Conservation (phyloP, 768 basidiomycete species). For the Gyrodon lividus region DNA sequence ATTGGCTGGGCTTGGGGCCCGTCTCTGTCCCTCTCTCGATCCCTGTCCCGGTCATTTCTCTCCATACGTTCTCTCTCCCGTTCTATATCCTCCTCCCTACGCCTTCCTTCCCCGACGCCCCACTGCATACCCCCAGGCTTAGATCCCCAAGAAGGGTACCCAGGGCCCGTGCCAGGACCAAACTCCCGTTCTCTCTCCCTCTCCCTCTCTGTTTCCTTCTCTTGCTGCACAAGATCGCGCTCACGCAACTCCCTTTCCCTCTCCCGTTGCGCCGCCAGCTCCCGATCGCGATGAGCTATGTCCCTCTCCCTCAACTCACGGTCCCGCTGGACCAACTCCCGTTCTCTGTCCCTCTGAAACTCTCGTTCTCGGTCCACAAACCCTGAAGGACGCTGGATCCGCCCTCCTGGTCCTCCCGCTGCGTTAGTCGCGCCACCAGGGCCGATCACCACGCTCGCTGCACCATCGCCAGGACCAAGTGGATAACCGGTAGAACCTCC, state of each 20-base stretch:
- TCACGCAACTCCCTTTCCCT: slow-evolving; percentile 24
- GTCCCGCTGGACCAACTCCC: slow-evolving; percentile 30
- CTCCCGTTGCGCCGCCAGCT: slow-evolving; percentile 22
- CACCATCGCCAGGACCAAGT: slow-evolving; percentile 16
- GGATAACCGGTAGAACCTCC: slow-evolving; percentile 20
- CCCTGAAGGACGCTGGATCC: slow-evolving; percentile 24
- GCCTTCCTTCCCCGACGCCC: slow-evolving; percentile 33
- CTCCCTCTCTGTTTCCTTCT: slow-evolving; percentile 20
- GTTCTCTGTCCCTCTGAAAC: slow-evolving; percentile 24
- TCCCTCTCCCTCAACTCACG: slow-evolving; percentile 23
- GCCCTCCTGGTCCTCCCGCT: slow-evolving; percentile 18
- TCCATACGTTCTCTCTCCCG: slow-evolving; percentile 25
- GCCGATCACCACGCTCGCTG: slow-evolving; percentile 26
- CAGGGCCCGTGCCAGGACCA: slow-evolving; percentile 22
- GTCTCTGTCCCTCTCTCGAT: slow-evolving; percentile 31
- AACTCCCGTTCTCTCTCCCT: slow-evolving; percentile 24
- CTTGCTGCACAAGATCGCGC: slow-evolving; percentile 5
- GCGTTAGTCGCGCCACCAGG: slow-evolving; percentile 23
- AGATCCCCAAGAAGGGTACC: slow-evolving; percentile 31
- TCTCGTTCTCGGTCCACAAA: slow-evolving; percentile 34
- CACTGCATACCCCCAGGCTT: slow-evolving; percentile 34
- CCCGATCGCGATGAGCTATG: slow-evolving; percentile 20
- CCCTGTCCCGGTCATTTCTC: slow-evolving; percentile 27
- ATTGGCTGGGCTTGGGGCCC: slow-evolving; percentile 22
- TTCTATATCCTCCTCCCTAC: slow-evolving; percentile 37